Evolutionary conservation across 1,284 basidiomycete species (phyloP), one percentile per base, ranked within the genome.

Genomic region (Ceratobasidium sp.): DNA sequence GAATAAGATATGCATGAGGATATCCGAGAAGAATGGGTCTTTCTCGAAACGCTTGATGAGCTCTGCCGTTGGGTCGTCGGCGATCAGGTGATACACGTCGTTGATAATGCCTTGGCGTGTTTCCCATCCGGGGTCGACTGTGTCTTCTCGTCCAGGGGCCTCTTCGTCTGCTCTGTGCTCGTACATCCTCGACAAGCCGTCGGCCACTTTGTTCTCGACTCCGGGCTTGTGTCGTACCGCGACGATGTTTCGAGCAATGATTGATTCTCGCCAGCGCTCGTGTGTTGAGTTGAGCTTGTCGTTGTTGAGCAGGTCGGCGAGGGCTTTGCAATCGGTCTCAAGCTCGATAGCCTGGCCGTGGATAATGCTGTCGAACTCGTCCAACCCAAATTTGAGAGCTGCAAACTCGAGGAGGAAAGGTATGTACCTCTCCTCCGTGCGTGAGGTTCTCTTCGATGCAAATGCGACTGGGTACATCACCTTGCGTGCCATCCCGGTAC

Each of bases 371-470:
- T 74, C 59, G 43, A 74, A 77, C 41, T 76, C 71, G 26, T 74
- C 76, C 9, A 76, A 6, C 14, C 36, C 75, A 34, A 73, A 76
- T 50, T 78, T 76, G n/a, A 76, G 72, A 8, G 74, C 72, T 0
- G 72, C 76, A 55, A 78, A 76, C 61, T 77, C 77, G 2, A 77
- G 73, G 1, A 76, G 61, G 46, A 74, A 78, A 0, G 75, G 76
- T n/a, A 69, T 60, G 59, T 76, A 74, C 18, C 65, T 71, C 45
- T 74, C 71, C 52, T 78, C 76, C 2, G 59, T 39, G 26, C 39
- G 46, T 14, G 74, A 75, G 21, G 76, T 77, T 0, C 73, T 39
- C 52, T 76, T 76, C 0, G 74, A 77, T 14, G 67, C 57, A 32
- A 70, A 78, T 8, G 74, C 74, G 28, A 78, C 71, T 5, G 76